Evolutionary conservation across 176 grass and related monocot genomes (phyloP).

Genomic region (Oryza nivara): DNA sequence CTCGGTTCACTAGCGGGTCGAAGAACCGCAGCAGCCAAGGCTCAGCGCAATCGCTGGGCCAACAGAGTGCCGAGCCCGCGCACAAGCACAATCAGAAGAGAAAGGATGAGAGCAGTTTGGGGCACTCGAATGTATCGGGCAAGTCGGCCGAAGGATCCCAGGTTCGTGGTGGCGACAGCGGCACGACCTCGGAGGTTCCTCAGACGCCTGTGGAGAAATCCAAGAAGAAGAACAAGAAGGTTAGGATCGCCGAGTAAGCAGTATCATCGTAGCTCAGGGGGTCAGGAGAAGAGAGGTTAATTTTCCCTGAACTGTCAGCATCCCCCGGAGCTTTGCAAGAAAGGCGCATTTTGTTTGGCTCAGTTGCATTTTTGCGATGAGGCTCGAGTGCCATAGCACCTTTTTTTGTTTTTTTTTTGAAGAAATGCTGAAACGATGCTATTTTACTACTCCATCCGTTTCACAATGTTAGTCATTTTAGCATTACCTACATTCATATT

Average conservation of each 20-base stretch:
- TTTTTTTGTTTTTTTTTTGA: too few species aligned
- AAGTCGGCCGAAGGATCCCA: slow-evolving; percentile 43
- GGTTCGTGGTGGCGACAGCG: slow-evolving; percentile 30
- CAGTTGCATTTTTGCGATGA: not conserved
- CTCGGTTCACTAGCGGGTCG: slow-evolving; percentile 35
- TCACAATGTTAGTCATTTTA: too few species aligned
- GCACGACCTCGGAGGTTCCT: not conserved
- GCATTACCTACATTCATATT: too few species aligned
- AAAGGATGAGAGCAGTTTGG: slow-evolving; percentile 27
- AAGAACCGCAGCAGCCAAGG: slow-evolving; percentile 58
- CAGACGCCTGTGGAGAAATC: slow-evolving; percentile 32
- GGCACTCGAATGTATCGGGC: slow-evolving; percentile 33
- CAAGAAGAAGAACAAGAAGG: slow-evolving; percentile 55
- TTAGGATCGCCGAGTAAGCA: slow-evolving; percentile 37
- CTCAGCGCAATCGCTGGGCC: slow-evolving; percentile 43
- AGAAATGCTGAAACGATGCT: too few species aligned
- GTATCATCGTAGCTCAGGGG: not conserved
- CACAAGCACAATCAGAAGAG: slow-evolving; percentile 50
- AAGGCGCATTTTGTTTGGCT: not conserved
- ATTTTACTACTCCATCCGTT: too few species aligned
- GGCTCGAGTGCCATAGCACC: not conserved
- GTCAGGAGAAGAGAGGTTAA: slow-evolving; percentile 2
- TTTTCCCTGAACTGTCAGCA: not conserved
- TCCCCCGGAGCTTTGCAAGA: not conserved
- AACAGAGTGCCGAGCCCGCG: not conserved